A percentile compares a stretch with the other conserved stretches of the same genome.
phyloP scores from a whole-genome alignment of 306 rosid species.

The Leucaena leucocephala region DNA sequence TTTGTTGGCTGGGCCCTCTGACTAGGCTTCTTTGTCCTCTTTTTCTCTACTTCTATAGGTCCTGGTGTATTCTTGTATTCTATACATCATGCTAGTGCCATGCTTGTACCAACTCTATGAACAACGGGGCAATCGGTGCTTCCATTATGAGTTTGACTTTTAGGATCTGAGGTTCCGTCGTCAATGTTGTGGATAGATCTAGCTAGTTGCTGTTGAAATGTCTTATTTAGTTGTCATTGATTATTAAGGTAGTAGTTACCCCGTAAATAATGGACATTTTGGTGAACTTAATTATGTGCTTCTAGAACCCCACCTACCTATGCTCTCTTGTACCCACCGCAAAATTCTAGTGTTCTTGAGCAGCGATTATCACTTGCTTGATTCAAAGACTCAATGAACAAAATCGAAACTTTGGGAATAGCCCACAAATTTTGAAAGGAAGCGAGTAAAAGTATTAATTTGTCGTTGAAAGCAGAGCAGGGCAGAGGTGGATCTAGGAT shows the following conservation, averaged over 20 bases:
- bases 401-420: background rate
- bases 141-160: constrained; percentile 21
- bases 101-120: background rate
- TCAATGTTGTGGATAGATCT: constrained; percentile 28
- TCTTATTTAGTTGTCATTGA: constrained; percentile 37
- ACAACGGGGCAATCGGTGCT: constrained; percentile 12
- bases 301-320: constrained; percentile 32
- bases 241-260: background rate
- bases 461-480: background rate
- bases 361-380: background rate
- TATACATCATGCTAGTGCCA: background rate
- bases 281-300: constrained; percentile 27
- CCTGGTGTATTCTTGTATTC: background rate
- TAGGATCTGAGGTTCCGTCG: constrained; percentile 22
- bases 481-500: background rate
- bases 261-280: constrained; percentile 13
- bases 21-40: background rate
- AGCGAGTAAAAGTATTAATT: background rate
- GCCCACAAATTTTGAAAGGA: background rate
- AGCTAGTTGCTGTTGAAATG: constrained; percentile 27
- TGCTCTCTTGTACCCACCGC: constrained; percentile 5
- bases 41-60: background rate
- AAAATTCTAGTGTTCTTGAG: background rate
- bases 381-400: background rate
- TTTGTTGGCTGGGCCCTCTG: constrained; percentile 20